These are phyloP conservation scores for Dendrobium huoshanense DNA, from an alignment of 106 monocot genomes.

Conservation along the genomic window DNA sequence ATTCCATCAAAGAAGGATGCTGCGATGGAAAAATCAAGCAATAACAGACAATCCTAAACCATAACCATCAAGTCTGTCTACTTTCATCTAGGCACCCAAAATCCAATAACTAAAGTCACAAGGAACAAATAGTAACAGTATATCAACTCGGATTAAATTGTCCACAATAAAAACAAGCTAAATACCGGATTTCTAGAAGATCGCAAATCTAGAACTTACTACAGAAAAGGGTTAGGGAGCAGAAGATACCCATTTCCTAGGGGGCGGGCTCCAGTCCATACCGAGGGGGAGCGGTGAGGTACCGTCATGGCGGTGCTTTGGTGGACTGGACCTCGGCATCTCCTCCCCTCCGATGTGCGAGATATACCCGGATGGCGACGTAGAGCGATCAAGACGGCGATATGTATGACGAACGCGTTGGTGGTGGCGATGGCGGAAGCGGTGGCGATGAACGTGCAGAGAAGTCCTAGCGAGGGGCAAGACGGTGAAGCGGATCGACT, in stretches of 20 bases:
- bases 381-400: neutral
- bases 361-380: neutral
- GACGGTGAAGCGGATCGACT: neutral
- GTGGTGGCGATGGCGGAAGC: neutral
- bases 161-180: neutral
- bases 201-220: neutral
- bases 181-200: neutral
- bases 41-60: neutral
- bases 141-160: neutral
- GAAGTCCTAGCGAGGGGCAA: neutral
- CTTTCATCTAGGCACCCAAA: neutral
- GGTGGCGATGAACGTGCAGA: neutral
- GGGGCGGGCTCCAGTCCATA: constrained; percentile 98
- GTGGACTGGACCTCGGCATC: constrained; percentile 68
- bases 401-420: neutral
- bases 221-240: neutral
- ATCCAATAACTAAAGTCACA: neutral
- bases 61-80: neutral
- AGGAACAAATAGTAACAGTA: neutral
- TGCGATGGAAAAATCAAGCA: neutral
- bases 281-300: constrained; percentile 86
- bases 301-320: constrained; percentile 97
- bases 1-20: neutral
- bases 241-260: constrained; percentile 72
- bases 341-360: neutral